These are phyloP conservation scores for Annona cherimola DNA, from an alignment of 164 flowering plant species.

Conservation along the genomic window DNA sequence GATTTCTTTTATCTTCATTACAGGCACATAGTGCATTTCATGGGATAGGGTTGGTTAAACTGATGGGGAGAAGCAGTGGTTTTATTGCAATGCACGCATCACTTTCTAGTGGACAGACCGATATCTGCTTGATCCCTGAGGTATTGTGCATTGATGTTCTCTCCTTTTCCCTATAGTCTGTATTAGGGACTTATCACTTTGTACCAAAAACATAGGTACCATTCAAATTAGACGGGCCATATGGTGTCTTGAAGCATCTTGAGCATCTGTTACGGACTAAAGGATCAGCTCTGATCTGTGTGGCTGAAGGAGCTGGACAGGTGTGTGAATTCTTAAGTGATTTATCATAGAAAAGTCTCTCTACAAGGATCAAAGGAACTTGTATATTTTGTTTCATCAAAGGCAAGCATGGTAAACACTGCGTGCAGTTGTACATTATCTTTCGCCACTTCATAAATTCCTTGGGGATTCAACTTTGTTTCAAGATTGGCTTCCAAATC, in stretches of 20 bases:
- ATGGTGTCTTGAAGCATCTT: constrained; percentile 35
- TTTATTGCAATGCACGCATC: constrained; percentile 51
- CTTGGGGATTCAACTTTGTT: too few relatives aligned
- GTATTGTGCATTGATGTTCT: constrained; percentile 12
- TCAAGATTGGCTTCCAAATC: too few relatives aligned
- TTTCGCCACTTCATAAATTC: too few relatives aligned
- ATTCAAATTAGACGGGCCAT: constrained; percentile 33
- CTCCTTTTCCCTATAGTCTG: background rate
- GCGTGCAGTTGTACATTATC: too few relatives aligned
- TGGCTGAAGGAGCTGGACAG: constrained; percentile 51
- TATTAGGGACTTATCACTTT: constrained; percentile 2
- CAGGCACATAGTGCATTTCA: constrained; percentile 48
- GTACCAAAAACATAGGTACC: constrained; percentile 22
- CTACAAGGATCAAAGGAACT: too few relatives aligned
- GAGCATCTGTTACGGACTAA: constrained; percentile 35
- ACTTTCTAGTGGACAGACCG: constrained; percentile 42
- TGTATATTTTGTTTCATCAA: too few relatives aligned
- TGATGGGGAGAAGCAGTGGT: constrained; percentile 52
- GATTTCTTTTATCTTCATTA: background rate
- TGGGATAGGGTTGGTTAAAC: constrained; percentile 42
- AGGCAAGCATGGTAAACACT: too few relatives aligned
- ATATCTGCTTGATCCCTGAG: constrained; percentile 49
- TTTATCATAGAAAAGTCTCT: too few relatives aligned
- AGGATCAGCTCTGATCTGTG: constrained; percentile 45
- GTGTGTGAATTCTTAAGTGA: constrained; percentile 16